phyloP scores from a whole-genome alignment of 2,329 filamentous ascomycete species.

The Fusarium oligoseptatum region DNA sequence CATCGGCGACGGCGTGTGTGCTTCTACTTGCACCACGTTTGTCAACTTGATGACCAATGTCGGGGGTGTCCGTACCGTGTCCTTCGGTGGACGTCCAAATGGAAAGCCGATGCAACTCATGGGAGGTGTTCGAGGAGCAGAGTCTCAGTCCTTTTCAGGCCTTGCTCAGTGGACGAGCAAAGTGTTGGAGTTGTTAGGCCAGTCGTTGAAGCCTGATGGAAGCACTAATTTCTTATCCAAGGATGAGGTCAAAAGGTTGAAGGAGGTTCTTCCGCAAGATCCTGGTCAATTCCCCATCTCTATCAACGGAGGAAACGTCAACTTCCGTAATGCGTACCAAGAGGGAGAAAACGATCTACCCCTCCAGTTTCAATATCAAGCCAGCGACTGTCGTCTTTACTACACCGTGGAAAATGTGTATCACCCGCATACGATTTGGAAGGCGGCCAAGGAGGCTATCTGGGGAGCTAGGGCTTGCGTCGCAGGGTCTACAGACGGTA shows the following conservation, averaged over 20 bases:
- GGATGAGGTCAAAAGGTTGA: background rate
- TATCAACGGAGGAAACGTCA: constrained; percentile 1
- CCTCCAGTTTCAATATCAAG: constrained; percentile 31
- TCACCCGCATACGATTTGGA: background rate
- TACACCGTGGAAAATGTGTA: constrained; percentile 2
- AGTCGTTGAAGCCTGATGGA: background rate
- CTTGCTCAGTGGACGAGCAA: background rate
- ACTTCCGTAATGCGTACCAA: constrained; percentile 14
- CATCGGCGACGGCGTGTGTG: constrained; percentile 19
- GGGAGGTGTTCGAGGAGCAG: constrained; percentile 22
- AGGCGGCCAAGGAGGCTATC: background rate
- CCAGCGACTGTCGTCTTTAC: constrained; percentile 26
- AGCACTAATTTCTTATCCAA: background rate
- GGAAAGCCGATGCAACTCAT: constrained; percentile 27
- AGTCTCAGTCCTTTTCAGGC: background rate
- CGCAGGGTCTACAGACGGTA: background rate
- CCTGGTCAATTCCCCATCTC: background rate
- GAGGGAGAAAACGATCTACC: constrained; percentile 6
- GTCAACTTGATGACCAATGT: constrained; percentile 14
- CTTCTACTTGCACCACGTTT: constrained; percentile 21
- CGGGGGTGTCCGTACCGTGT: constrained; percentile 15
- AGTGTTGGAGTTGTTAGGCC: background rate
- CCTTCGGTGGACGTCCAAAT: constrained; percentile 19
- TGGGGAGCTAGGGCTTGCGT: background rate
- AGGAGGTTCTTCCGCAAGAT: background rate